Evolutionary conservation across 495 filamentous ascomycete species (phyloP).

Genomic region (Podospora pseudocomata): DNA sequence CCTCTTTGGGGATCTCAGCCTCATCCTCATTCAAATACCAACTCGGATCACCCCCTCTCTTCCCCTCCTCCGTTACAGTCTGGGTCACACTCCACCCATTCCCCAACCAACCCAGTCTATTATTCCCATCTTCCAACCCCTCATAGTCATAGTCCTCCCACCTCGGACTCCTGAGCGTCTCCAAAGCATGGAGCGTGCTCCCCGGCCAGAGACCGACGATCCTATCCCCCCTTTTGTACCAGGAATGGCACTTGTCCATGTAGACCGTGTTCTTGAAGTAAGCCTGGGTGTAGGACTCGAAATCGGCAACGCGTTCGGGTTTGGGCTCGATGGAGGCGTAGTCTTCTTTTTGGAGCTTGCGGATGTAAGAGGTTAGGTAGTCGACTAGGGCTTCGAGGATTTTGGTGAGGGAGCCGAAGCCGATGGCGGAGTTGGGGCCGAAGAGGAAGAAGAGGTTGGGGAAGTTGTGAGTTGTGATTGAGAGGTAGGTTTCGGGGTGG

Average conservation of each 20-base stretch:
- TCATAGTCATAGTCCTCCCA: conserved; percentile 48
- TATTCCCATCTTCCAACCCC: conserved; percentile 23
- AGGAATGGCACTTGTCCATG: conserved; percentile 63
- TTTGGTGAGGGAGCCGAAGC: conserved; percentile 52
- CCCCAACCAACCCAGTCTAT: conserved; percentile 46
- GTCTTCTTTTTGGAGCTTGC: conserved; percentile 64
- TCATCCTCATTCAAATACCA: conserved; percentile 50
- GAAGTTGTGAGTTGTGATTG: conserved; percentile 58
- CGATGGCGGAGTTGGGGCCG: conserved; percentile 57
- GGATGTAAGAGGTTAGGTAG: conserved; percentile 60
- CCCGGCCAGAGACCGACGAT: conserved; percentile 44
- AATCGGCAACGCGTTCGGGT: conserved; percentile 55
- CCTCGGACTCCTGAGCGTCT: conserved; percentile 40
- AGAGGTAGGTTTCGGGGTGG: conserved; percentile 49
- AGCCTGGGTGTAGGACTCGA: conserved; percentile 55
- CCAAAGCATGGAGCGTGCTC: conserved; percentile 42
- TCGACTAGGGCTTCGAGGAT: conserved; percentile 58
- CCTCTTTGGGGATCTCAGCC: conserved; percentile 39
- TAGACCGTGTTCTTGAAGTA: conserved; percentile 65
- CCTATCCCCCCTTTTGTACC: conserved; percentile 55
- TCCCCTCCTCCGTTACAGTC: conserved; percentile 8
- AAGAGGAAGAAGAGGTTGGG: conserved; percentile 64
- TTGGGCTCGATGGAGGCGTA: conserved; percentile 56
- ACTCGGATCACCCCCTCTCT: conserved; percentile 39
- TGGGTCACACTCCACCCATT: conserved; percentile 50